Evolutionary conservation across 441 rosid species (phyloP), one percentile per base, ranked within the genome.

Genomic region (Hura crepitans): DNA sequence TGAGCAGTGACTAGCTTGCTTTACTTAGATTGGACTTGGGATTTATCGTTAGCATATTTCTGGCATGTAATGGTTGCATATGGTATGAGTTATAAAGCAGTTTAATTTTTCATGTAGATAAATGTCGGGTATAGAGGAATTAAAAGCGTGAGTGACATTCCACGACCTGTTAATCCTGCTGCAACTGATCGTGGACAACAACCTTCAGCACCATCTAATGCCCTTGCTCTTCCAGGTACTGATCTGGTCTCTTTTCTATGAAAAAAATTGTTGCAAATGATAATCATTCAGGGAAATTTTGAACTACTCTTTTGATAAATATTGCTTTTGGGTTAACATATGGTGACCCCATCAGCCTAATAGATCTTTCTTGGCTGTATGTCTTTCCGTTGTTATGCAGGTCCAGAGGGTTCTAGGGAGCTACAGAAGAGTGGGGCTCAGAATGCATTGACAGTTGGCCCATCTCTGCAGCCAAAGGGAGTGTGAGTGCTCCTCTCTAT

Each of bases 361-460:
- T 5, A 28, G 55, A 11, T 18, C 7, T 30, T 23, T 22, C 46
- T 6, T 20, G 39, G 33, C 20, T 35, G 23, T 25, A 45, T 46
- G 23, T 49, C 8, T 23, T 61, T 55, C 53, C 63, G 20, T 64
- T 59, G 47, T 47, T 57, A 7, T 85, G 74, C 77, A 89, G 97
- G 94, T 72, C 84, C 90, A 46, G 89, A 79, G 73, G 87, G 78
- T 69, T 85, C 94, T 49, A 83, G 72, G 75, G 78, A 73, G 81
- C 56, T 75, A 22, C 85, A 76, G 25, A 85, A 81, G 81, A 74
- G 80, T 68, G 87, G 79, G 53, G 66, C 81, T 49, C 91, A 87
- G 72, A 95, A 78, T 81, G 86, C 96, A 58, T 73, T 89, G 62
- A 84, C 82, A 68, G 89, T 87, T 81, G 99, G 97, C 79, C 99